Evolutionary conservation across 305 asterid genomes (phyloP).

Genomic region (Fraxinus greggii): DNA sequence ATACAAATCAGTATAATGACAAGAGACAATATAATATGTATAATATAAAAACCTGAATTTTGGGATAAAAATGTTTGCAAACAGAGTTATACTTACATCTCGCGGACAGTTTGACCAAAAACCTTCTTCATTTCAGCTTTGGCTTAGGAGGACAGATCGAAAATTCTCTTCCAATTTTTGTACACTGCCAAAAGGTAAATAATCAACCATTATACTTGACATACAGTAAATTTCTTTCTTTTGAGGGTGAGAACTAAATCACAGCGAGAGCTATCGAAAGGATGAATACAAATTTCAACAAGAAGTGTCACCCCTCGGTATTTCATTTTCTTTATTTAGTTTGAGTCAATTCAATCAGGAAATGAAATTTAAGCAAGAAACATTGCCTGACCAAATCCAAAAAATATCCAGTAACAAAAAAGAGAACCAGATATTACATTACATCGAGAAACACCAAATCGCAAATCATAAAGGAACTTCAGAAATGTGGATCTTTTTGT

Average conservation of each 20-base stretch:
- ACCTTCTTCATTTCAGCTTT: constrained; percentile 80
- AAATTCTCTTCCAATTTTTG: constrained; percentile 20
- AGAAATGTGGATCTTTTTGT: neutral
- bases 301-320: neutral
- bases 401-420: constrained; percentile 1
- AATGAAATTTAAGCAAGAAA: constrained; percentile 4
- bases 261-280: constrained; percentile 5
- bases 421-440: neutral
- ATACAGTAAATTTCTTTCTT: neutral
- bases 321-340: neutral
- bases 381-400: constrained; percentile 8
- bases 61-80: neutral
- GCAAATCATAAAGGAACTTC: neutral
- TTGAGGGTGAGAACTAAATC: constrained; percentile 15
- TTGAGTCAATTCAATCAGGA: constrained; percentile 18
- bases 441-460: neutral
- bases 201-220: constrained; percentile 13
- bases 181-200: constrained; percentile 27
- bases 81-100: constrained; percentile 59
- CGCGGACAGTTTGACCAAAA: constrained; percentile 88
- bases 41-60: neutral
- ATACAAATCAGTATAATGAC: neutral
- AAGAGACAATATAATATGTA: neutral
- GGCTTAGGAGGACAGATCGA: constrained; percentile 38
- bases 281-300: neutral